Percentiles rank a stretch among this genome's conserved stretches.
Evolutionary conservation across 2,329 filamentous ascomycete genomes (phyloP).

Genomic region (Fusarium nygamai): DNA sequence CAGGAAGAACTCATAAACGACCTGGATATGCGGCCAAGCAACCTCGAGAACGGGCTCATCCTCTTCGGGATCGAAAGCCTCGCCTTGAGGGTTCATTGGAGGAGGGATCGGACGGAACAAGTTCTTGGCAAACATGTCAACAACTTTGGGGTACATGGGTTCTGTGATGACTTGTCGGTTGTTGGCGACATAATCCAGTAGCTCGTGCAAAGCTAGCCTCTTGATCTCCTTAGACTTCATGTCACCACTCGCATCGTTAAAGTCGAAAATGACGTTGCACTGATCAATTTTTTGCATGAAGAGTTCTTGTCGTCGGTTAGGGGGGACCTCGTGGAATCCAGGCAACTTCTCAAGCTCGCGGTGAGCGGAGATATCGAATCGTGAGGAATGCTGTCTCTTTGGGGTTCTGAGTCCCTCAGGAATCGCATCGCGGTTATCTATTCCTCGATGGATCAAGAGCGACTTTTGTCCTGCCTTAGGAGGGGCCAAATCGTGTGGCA

Average conservation of each 20-base stretch:
- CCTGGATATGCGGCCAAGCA: constrained; percentile 98
- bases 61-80: constrained; percentile 98
- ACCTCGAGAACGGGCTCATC: constrained; percentile 98
- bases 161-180: constrained; percentile 98
- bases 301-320: constrained; percentile 91
- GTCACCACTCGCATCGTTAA: constrained; percentile 96
- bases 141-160: constrained; percentile 97
- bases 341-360: constrained; percentile 96
- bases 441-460: constrained; percentile 81
- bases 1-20: constrained; percentile 99
- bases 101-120: constrained; percentile 96
- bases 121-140: constrained; percentile 99
- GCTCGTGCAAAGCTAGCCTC: constrained; percentile 90
- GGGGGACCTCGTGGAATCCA: constrained; percentile 96
- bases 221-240: constrained; percentile 99
- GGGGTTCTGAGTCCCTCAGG: constrained; percentile 95
- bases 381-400: constrained; percentile 95
- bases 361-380: constrained; percentile 97
- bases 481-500: constrained; percentile 96
- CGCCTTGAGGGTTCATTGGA: constrained; percentile 96
- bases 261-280: constrained; percentile 99
- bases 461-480: constrained; percentile 93
- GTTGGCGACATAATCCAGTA: constrained; percentile 98
- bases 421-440: constrained; percentile 89
- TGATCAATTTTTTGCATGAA: constrained; percentile 99